phyloP scores from a whole-genome alignment of 345 rosid species.

The Euclidium syriacum region DNA sequence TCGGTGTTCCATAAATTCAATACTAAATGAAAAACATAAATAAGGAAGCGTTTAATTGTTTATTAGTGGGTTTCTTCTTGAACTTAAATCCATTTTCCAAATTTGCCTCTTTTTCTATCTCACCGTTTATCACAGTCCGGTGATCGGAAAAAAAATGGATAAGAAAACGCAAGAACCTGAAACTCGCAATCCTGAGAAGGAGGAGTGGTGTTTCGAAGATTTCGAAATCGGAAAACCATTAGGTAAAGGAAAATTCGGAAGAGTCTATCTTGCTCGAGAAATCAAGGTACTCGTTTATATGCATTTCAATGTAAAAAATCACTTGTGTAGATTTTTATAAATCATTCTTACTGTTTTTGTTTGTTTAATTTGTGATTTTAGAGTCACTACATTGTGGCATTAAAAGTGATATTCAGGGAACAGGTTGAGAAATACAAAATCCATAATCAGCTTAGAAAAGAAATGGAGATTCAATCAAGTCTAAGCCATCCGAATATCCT shows the following conservation, averaged over 20 bases:
- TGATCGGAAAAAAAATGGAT: constrained; percentile 15
- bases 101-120: too few relatives aligned
- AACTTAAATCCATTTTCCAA: too few relatives aligned
- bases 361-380: constrained; percentile 8
- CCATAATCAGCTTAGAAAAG: constrained; percentile 79
- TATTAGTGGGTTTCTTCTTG: too few relatives aligned
- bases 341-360: not conserved
- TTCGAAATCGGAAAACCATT: constrained; percentile 92
- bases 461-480: constrained; percentile 80
- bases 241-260: constrained; percentile 84
- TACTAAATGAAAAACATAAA: too few relatives aligned
- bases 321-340: not conserved
- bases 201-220: constrained; percentile 63
- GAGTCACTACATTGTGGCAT: constrained; percentile 75
- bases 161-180: constrained; percentile 7
- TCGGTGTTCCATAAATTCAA: too few relatives aligned
- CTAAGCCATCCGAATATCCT: constrained; percentile 70
- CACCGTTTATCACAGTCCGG: too few relatives aligned
- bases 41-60: too few relatives aligned
- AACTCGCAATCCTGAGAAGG: constrained; percentile 10
- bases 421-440: constrained; percentile 80
- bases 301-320: not conserved
- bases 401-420: constrained; percentile 82
- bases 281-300: constrained; percentile 43
- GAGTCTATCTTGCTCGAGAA: constrained; percentile 90